These are phyloP conservation scores for Neurospora sp. DNA, from an alignment of 495 filamentous ascomycete species.

Conservation along the genomic window DNA sequence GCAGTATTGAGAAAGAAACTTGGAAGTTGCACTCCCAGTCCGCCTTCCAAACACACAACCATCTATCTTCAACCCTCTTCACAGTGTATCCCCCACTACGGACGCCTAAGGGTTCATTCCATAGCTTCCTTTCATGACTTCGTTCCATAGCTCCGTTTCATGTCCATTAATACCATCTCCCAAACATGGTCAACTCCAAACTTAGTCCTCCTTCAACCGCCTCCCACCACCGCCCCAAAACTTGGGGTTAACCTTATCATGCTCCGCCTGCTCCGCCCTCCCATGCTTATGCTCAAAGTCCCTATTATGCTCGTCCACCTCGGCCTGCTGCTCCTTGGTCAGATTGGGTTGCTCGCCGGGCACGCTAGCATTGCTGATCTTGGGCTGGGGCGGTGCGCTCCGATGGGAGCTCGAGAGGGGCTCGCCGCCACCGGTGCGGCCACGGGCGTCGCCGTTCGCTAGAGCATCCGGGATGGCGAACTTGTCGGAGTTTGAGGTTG, in stretches of 20 bases:
- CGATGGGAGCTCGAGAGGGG: slow-evolving; percentile 29
- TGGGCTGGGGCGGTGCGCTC: slow-evolving; percentile 30
- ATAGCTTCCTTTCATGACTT: too few species aligned
- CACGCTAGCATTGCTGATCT: slow-evolving; percentile 33
- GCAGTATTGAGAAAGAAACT: too few species aligned
- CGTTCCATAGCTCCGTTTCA: too few species aligned
- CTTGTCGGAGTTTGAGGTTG: not conserved
- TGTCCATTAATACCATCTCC: too few species aligned
- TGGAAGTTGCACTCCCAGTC: too few species aligned
- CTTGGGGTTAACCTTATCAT: slow-evolving; percentile 40
- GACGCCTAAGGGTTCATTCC: too few species aligned
- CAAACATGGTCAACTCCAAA: too few species aligned
- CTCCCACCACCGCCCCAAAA: slow-evolving; percentile 30
- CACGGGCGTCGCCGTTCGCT: slow-evolving; percentile 22
- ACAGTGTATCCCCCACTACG: too few species aligned
- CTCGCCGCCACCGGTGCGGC: slow-evolving; percentile 29
- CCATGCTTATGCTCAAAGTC: slow-evolving; percentile 43
- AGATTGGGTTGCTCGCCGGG: slow-evolving; percentile 25
- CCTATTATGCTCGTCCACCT: slow-evolving; percentile 41
- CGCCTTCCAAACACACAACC: too few species aligned
- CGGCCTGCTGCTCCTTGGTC: slow-evolving; percentile 35
- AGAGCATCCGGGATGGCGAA: slow-evolving; percentile 11
- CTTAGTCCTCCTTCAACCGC: not conserved
- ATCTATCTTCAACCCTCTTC: too few species aligned
- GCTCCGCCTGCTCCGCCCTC: slow-evolving; percentile 21